A percentile compares a stretch with the other conserved stretches of the same genome.
Conservation (phyloP, 2,329 filamentous ascomycete species). For the Neonectria faginata region DNA sequence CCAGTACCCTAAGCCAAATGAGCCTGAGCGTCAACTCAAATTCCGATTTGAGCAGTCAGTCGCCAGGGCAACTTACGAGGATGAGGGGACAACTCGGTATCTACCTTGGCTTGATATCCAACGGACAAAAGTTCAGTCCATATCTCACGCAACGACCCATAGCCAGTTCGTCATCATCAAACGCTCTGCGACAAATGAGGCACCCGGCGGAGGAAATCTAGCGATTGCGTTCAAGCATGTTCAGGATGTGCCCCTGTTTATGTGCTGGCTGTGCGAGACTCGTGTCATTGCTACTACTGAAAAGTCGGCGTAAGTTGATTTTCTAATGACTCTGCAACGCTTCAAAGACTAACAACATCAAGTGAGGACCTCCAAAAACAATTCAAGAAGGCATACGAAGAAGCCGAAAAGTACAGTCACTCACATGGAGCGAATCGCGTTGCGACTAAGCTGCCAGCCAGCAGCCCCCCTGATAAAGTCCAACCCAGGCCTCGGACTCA, state of each 20-base stretch:
- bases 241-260: constrained; percentile 25
- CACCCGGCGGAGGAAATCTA: constrained; percentile 23
- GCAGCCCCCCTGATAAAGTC: not conserved
- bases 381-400: constrained; percentile 16
- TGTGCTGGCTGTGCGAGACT: constrained; percentile 32
- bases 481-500: not conserved
- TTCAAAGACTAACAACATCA: constrained; percentile 20
- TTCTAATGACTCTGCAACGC: too few relatives aligned
- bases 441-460: not conserved
- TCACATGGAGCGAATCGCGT: not conserved
- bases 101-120: constrained; percentile 41
- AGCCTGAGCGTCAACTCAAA: not conserved
- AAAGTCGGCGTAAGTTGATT: constrained; percentile 31
- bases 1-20: constrained; percentile 3
- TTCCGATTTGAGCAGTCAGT: constrained; percentile 20
- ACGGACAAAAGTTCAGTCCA: constrained; percentile 23
- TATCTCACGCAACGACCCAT: constrained; percentile 32
- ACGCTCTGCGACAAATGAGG: constrained; percentile 33
- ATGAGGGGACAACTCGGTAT: not conserved
- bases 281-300: not conserved
- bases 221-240: constrained; percentile 37
- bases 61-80: constrained; percentile 17
- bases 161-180: constrained; percentile 38
- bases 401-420: constrained; percentile 13
- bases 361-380: constrained; percentile 31